Evolutionary conservation across 805 yeast species (phyloP).

Genomic region (Spathaspora boniae): DNA sequence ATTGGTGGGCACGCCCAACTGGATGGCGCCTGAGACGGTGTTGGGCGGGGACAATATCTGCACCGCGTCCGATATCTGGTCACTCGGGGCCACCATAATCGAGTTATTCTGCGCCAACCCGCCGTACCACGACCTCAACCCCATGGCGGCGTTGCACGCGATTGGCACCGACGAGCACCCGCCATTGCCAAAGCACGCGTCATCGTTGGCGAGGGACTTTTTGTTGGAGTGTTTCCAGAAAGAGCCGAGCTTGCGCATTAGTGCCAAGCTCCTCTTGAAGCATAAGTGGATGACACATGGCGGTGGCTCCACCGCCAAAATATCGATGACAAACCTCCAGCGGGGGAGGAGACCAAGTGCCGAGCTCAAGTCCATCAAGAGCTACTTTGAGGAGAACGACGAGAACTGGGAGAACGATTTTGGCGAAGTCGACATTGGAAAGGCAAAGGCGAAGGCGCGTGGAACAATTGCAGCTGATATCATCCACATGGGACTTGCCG

Average conservation of each 20-base stretch:
- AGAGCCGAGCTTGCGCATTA: constrained; percentile 55
- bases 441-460: not conserved
- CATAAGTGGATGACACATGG: constrained; percentile 57
- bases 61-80: constrained; percentile 88
- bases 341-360: constrained; percentile 7
- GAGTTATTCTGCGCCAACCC: constrained; percentile 86
- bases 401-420: constrained; percentile 37
- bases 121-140: constrained; percentile 73
- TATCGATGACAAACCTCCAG: not conserved
- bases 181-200: constrained; percentile 54
- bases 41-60: constrained; percentile 77
- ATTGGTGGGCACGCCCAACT: constrained; percentile 85
- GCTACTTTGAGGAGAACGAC: constrained; percentile 26
- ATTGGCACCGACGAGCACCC: constrained; percentile 75
- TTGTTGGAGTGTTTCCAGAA: constrained; percentile 66
- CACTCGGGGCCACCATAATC: constrained; percentile 90
- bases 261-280: constrained; percentile 51
- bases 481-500: constrained; percentile 9
- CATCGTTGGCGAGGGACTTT: constrained; percentile 50
- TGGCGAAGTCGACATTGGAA: constrained; percentile 12
- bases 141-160: constrained; percentile 80
- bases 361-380: constrained; percentile 19
- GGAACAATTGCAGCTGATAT: constrained; percentile 5
- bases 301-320: constrained; percentile 5
- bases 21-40: constrained; percentile 99